These are phyloP conservation scores for Phytophthora kernoviae DNA, from an alignment of 352 stramenopile species.

Conservation along the genomic window DNA sequence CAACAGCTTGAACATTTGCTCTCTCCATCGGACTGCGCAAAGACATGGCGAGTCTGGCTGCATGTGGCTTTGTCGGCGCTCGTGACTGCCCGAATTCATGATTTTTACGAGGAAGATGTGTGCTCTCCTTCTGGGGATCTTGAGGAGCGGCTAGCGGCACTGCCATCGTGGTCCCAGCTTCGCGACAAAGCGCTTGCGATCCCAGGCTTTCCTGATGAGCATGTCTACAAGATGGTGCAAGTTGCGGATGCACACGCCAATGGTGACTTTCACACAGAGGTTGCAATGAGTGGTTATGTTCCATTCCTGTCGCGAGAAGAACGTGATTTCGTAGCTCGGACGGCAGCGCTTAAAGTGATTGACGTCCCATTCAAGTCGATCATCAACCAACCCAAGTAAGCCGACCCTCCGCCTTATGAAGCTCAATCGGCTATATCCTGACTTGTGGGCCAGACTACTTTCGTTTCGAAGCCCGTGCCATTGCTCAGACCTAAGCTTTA, in stretches of 20 bases:
- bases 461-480: no score
- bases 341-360: conserved; percentile 44
- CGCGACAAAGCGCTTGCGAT: conserved; percentile 37
- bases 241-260: conserved; percentile 45
- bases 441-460: no score
- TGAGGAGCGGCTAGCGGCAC: conserved; percentile 17
- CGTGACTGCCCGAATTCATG: conserved; percentile 23
- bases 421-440: no score
- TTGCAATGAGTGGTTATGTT: background rate
- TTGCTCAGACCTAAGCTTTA: no score
- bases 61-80: conserved; percentile 37
- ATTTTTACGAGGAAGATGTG: conserved; percentile 35
- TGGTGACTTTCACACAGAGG: conserved; percentile 1
- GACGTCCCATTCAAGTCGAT: conserved; percentile 23
- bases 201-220: conserved; percentile 48
- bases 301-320: conserved; percentile 38
- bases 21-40: conserved; percentile 18
- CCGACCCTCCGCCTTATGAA: no score
- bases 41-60: conserved; percentile 43
- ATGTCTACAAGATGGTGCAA: conserved; percentile 75
- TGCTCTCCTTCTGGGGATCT: conserved; percentile 20
- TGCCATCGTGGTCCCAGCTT: conserved; percentile 51
- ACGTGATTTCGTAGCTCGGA: conserved; percentile 48
- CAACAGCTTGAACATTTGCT: conserved; percentile 47
- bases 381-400: conserved; percentile 11